Conservation (phyloP, 257 asterid genomes). For the Cordia subcordata region DNA sequence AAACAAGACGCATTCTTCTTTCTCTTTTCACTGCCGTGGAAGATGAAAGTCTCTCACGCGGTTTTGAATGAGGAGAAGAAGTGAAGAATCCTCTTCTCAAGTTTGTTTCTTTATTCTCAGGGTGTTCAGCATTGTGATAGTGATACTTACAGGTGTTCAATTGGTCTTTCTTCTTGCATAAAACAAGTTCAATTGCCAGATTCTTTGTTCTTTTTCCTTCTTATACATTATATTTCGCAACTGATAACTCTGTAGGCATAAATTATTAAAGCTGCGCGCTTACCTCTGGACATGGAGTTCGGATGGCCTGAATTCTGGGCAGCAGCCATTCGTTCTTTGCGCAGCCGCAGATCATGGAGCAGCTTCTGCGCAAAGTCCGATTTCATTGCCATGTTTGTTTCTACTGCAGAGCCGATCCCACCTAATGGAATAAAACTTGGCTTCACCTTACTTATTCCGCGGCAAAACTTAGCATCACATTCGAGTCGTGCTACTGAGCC, state of each 20-base stretch:
- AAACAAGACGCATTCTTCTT: too few relatives aligned
- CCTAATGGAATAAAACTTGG: not conserved
- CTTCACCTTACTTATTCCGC: not conserved
- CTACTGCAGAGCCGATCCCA: not conserved
- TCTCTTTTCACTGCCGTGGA: too few relatives aligned
- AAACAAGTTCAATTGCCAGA: too few relatives aligned
- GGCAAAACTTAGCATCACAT: not conserved
- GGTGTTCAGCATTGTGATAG: too few relatives aligned
- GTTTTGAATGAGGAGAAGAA: too few relatives aligned
- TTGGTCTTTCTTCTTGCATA: too few relatives aligned
- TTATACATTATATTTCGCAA: too few relatives aligned
- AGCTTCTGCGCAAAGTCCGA: conserved; percentile 88
- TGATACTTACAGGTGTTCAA: too few relatives aligned
- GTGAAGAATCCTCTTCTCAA: too few relatives aligned
- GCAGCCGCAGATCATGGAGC: conserved; percentile 64
- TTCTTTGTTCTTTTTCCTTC: too few relatives aligned
- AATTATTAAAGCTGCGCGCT: not conserved
- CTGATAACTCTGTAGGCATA: not conserved
- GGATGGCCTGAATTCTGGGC: conserved; percentile 41
- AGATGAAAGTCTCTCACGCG: too few relatives aligned
- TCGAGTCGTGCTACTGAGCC: not conserved
- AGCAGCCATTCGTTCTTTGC: conserved; percentile 66
- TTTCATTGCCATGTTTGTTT: conserved; percentile 46
- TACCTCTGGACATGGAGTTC: conserved; percentile 54
- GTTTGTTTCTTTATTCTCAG: too few relatives aligned